Evolutionary conservation across 768 basidiomycete genomes (phyloP), one percentile per base, ranked within the genome.

Genomic region (Lyophyllum semitale): DNA sequence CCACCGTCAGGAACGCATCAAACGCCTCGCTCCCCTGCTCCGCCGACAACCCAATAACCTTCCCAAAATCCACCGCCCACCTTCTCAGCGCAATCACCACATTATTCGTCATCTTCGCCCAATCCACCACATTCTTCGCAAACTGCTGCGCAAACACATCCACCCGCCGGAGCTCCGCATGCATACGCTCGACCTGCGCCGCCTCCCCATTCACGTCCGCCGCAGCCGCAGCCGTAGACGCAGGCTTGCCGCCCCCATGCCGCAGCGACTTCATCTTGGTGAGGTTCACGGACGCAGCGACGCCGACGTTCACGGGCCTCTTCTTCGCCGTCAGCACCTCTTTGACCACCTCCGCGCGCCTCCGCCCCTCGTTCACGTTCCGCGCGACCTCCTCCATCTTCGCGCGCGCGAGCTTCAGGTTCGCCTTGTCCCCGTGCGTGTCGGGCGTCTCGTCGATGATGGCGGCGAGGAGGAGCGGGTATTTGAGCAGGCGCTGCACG

Each of bases 401-500:
- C 51, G 68, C 68, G 37, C 80, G 79, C 4, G 89, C 88, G 1
- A 69, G 59, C 32, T 73, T 70, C 13, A 91, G 73, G 47, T 78
- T 78, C 27, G 74, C 74, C 63, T 86, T 87, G 71, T 93, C 91
- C 0, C 77, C 73, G 64, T 92, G 89, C 22, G 70, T 68, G 49
- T 85, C 82, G 7, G 86, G 84, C 0, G 92, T 93, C 64, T 86
- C 87, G 47, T 87, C 84, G 49, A 88, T 81, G 60, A 93, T 87
- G 23, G 90, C 84, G 23, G 74, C 73, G 30, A 99, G 83, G 26
- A 99, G 81, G 8, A 98, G 82, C 0, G 92, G 85, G 66, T 99
- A 99, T 68, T 98, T 98, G 59, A 98, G 85, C 51, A 98, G 81
- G 15, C 96, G 86, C 66, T 98, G 97, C 3, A 99, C 93, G 30